Percentiles rank a stretch among this genome's conserved stretches.
Conservation (phyloP, 345 rosid genomes). For the Moringa oleifera region DNA sequence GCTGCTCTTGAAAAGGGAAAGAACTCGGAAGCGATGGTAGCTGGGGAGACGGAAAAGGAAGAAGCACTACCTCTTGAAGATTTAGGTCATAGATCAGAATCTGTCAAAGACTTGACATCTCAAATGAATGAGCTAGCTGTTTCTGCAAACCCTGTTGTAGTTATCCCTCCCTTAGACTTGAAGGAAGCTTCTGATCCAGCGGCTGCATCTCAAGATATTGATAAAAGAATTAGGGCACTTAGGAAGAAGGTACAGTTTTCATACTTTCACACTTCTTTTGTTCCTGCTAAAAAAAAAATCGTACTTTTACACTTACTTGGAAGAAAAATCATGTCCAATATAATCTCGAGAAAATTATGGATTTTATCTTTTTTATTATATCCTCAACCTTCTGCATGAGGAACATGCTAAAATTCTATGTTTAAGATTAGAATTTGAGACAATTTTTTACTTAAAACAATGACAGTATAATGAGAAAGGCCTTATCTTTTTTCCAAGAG, state of each 20-base stretch:
- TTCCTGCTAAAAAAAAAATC: neutral
- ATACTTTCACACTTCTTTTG: conserved; percentile 9
- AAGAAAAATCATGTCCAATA: neutral
- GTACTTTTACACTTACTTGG: too few species aligned
- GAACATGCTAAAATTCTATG: too few species aligned
- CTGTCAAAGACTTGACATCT: conserved; percentile 54
- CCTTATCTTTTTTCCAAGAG: too few species aligned
- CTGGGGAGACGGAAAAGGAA: conserved; percentile 34
- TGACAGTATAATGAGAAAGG: too few species aligned
- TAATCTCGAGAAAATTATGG: conserved; percentile 2
- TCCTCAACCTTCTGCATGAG: too few species aligned
- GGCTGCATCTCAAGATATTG: conserved; percentile 49
- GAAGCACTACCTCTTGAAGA: conserved; percentile 24
- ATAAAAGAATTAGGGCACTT: conserved; percentile 79
- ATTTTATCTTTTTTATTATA: too few species aligned
- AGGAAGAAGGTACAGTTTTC: conserved; percentile 72
- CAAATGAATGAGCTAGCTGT: conserved; percentile 57
- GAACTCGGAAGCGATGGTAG: conserved; percentile 34
- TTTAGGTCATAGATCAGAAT: conserved; percentile 29
- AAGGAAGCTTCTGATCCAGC: conserved; percentile 31
- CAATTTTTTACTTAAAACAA: too few species aligned
- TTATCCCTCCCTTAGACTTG: conserved; percentile 28
- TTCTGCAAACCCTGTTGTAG: conserved; percentile 38
- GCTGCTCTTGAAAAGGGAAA: conserved; percentile 71
- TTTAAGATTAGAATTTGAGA: too few species aligned